Base-by-base conservation (phyloP, 2,329 filamentous ascomycete species). In the Raffaelea albimanens region DNA sequence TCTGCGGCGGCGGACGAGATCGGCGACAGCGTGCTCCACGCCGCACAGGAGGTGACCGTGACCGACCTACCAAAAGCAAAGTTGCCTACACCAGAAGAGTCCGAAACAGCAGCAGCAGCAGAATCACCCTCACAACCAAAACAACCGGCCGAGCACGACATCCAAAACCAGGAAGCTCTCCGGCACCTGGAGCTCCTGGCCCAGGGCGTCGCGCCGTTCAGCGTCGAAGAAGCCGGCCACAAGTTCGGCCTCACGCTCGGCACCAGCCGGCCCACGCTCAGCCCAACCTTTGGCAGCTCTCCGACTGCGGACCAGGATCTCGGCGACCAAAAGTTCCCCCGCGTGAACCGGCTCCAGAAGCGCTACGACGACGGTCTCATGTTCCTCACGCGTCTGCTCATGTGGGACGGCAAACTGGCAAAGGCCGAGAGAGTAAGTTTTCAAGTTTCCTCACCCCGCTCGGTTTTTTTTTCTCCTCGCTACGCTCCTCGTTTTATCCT, bases 371-470 rank as follows among this genome's bases (percentile, higher is more conserved):
- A 87, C 2, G 75, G 96, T 8, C 72, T 97, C 43, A 73, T 84
- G 55, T 93, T 96, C 69, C 75, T 97, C 57, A 95, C 89, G 18
- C 90, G 89, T 62, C 73, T 95, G 56, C 67, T 98, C 53, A 98
- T 97, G 91, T 73, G 75, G 58, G 79, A 97, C 66, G 93, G 93
- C 57, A 94, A 96, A 72, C 79, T 95, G 63, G 85, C 84, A 60
- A 76, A 79, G 63, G 93, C 93, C n/a, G 88, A 98, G 66, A 81
- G 82, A 70, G 89, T 95, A 74, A 50, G 78, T 62, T 51, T 55
- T 49, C 13, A 13, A 25, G n/a, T 40, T 25, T n/a, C 20, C 29
- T 36, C 11, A 36, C 21, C 41, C 25, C 8, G 31, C 19, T 44
- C n/a, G 42, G 25, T 10, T 5, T 18, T 21, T 33, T 25, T 20